Evolutionary conservation across 2,329 filamentous ascomycete species (phyloP).

Genomic region (Lomentospora prolificans): DNA sequence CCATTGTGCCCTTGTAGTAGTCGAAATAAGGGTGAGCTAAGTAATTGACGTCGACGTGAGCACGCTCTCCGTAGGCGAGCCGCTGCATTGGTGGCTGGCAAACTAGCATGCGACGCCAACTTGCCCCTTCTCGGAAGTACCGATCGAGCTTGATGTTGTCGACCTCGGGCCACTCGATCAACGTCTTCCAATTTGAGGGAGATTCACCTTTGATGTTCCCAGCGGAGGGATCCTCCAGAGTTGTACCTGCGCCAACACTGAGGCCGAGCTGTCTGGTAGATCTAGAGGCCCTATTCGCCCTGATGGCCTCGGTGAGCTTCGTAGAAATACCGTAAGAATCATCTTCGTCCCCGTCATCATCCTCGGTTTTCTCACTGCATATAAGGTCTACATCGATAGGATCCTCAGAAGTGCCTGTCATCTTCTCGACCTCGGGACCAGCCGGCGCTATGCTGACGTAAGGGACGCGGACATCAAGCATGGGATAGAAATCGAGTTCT

Average conservation of each 20-base stretch:
- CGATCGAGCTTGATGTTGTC: slow-evolving; percentile 4
- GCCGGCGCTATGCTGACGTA: background rate
- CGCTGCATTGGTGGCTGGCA: slow-evolving; percentile 12
- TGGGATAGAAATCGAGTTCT: slow-evolving; percentile 8
- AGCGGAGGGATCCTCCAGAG: background rate
- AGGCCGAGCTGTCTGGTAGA: background rate
- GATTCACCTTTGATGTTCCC: background rate
- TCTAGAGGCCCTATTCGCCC: background rate
- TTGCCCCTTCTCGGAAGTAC: slow-evolving; percentile 12
- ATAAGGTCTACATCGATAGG: background rate
- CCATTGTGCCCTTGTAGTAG: slow-evolving; percentile 3
- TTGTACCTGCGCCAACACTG: background rate
- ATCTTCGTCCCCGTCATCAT: background rate
- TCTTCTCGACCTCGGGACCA: background rate
- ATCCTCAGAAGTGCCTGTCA: background rate
- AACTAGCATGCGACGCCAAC: slow-evolving; percentile 16
- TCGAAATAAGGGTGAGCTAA: slow-evolving; percentile 4
- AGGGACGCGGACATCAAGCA: slow-evolving; percentile 5
- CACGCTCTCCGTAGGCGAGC: slow-evolving; percentile 4
- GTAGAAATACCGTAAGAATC: background rate
- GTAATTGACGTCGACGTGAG: slow-evolving; percentile 7
- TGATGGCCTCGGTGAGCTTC: background rate
- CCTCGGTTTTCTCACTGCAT: no score
- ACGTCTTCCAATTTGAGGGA: background rate
- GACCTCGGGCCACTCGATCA: background rate